Evolutionary conservation across 257 asterid species (phyloP), one percentile per base, ranked within the genome.

Genomic region (Ajuga chamaepitys): DNA sequence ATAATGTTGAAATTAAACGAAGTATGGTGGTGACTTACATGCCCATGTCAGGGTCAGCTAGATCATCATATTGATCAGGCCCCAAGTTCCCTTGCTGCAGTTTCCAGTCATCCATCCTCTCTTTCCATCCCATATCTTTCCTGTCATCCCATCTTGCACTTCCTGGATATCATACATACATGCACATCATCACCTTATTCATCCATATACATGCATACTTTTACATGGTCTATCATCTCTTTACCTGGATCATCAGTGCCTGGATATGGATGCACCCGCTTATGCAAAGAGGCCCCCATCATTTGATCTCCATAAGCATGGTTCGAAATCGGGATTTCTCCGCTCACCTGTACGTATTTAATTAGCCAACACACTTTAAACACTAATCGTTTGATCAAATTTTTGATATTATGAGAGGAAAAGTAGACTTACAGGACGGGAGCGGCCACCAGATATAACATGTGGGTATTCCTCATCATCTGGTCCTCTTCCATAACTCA

Each of bases 81-180:
- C 91, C 93, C 75, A 78, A 57, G 64, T 85, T 85, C 20, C 95
- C 95, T 80, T 89, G 97, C 73, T 91, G 97, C 86, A 54, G 44
- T 85, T 91, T 88, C 97, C 98, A 87, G n/a, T 92, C 95, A 57
- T 89, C 96, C 98, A 85, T 92, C 66, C 97, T 87, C 54, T 92
- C 98, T 72, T 86, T 88, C 98, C 96, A 88, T 48, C 87, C 87
- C 77, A 85, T 68, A 26, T 86, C 98, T 70, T 81, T 88, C 82
- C 69, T 82, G 12, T 85, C 95, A 75, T 91, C 97, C 95, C 96
- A 92, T 84, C 86, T 80, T 70, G 78, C 93, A 78, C 88, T 89
- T 72, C 88, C 91, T 88, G 77, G 35, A 56, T 35, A 35, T 0
- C 42, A 38, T 28, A 10, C 1, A 26, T 10, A 38, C 25, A 10